Evolutionary conservation across 2,329 filamentous ascomycete genomes (phyloP), one percentile per base, ranked within the genome.

Genomic region (Exophiala sp.): DNA sequence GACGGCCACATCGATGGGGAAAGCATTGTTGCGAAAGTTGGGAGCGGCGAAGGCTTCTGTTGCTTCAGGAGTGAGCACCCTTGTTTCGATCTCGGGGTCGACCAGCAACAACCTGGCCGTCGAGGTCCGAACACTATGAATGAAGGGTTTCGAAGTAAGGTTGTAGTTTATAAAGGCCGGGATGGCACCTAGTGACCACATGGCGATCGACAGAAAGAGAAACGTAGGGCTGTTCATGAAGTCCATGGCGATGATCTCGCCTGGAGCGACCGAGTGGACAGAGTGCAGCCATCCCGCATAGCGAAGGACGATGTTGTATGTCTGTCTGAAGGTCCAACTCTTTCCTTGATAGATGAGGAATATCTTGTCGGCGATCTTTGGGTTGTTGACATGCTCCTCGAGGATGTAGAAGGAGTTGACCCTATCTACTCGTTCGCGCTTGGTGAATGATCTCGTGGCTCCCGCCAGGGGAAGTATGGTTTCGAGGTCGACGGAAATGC

Each of bases 91-190:
- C 14, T 84, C 78, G 2, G 85, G 80, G 61, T 94, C 90, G 8
- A 92, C 78, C 16, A 96, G 68, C 52, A 91, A 74, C 2, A 95
- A 65, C 8, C 79, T 79, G 0, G 88, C 77, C 0, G 80, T 84
- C 1, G 88, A 86, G 1, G 83, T 82, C 59, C 78, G 80, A 41
- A 95, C 76, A 62, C 88, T 92, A 70, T 96, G 90, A 2, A 81
- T 69, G 57, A 96, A 74, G 0, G 89, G 78, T 24, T 86, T 82
- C 10, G 84, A 86, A 0, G 80, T 78, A 45, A 95, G 74, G 66
- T 89, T 85, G 71, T 91, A 92, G 71, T 96, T 96, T 72, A 95
- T 87, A 63, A 94, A 89, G 0, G 90, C 90, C 0, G 90, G 89
- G 52, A 84, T 84, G 0, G 88, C 90, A 9, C 91, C 91, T 54